Conservation (phyloP, 169 alveolate species). For the Condylostoma magnum region DNA sequence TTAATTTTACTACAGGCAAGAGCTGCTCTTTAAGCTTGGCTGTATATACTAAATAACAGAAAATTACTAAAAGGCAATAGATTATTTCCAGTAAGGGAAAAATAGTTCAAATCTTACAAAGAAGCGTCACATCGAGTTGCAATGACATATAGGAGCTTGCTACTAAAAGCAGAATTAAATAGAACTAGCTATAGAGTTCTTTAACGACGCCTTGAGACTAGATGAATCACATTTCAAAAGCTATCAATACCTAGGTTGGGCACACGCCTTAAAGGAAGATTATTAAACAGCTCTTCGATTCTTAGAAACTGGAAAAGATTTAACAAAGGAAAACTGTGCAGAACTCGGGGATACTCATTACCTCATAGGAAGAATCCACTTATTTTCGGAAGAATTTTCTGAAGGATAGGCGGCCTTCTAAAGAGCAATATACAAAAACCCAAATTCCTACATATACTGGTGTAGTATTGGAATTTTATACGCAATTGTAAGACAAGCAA, state of each 20-base stretch:
- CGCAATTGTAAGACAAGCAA: constrained; percentile 32
- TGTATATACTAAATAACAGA: constrained; percentile 47
- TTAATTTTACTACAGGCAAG: constrained; percentile 53
- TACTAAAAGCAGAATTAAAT: constrained; percentile 39
- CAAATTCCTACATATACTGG: constrained; percentile 49
- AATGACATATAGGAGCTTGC: constrained; percentile 49
- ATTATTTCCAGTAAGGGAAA: constrained; percentile 43
- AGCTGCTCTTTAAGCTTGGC: constrained; percentile 51
- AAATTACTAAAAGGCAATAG: constrained; percentile 39
- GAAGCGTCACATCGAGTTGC: constrained; percentile 46
- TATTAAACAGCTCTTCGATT: constrained; percentile 34
- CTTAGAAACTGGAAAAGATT: constrained; percentile 37
- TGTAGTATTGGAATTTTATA: constrained; percentile 47
- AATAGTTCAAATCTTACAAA: constrained; percentile 39
- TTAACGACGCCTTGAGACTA: constrained; percentile 42
- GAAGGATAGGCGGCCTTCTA: constrained; percentile 42
- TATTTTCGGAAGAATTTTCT: constrained; percentile 27
- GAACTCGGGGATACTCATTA: constrained; percentile 46
- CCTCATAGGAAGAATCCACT: constrained; percentile 47
- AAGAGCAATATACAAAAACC: constrained; percentile 46
- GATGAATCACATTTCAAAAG: constrained; percentile 41
- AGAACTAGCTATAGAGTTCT: constrained; percentile 40
- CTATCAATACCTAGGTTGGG: constrained; percentile 48
- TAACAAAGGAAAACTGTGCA: constrained; percentile 30
- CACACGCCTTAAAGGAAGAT: constrained; percentile 28